phyloP scores from a whole-genome alignment of 257 asterid genomes.

The Rhazya stricta region DNA sequence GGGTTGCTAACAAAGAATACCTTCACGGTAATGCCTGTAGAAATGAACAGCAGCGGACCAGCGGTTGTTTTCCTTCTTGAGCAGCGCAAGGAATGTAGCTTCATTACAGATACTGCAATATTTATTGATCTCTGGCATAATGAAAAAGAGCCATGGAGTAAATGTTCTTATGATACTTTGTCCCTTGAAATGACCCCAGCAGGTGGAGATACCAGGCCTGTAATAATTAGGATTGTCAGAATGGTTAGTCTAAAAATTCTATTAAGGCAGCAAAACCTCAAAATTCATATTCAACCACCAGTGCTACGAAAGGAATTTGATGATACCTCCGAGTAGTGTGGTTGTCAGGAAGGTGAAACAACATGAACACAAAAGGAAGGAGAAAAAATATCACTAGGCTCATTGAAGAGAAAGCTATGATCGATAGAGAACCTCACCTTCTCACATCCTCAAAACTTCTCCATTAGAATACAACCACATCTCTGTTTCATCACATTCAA shows the following conservation, averaged over 20 bases:
- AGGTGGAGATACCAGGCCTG: too few relatives aligned
- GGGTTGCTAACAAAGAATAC: neutral
- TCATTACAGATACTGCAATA: too few relatives aligned
- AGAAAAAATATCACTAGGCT: slow-evolving; percentile 42
- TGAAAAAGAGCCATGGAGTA: neutral
- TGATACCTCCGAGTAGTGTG: neutral
- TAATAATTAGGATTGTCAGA: too few relatives aligned
- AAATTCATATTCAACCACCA: too few relatives aligned
- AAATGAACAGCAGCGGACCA: too few relatives aligned
- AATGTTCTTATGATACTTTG: too few relatives aligned
- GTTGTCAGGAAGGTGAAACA: neutral
- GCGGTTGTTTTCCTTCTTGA: neutral
- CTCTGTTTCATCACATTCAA: slow-evolving; percentile 35
- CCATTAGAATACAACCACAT: slow-evolving; percentile 33
- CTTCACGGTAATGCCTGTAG: neutral
- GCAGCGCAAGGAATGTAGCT: neutral
- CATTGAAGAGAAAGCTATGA: slow-evolving; percentile 72
- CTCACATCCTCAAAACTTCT: slow-evolving; percentile 91
- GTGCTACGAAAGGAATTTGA: too few relatives aligned
- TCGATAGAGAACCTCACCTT: slow-evolving; percentile 77
- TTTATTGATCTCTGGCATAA: neutral
- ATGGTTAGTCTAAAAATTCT: too few relatives aligned
- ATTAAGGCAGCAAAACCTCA: too few relatives aligned
- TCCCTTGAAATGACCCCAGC: too few relatives aligned
- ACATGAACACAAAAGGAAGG: neutral